Evolutionary conservation across 2,329 filamentous ascomycete species (phyloP), one percentile per base, ranked within the genome.

Genomic region (Exophiala sp.): DNA sequence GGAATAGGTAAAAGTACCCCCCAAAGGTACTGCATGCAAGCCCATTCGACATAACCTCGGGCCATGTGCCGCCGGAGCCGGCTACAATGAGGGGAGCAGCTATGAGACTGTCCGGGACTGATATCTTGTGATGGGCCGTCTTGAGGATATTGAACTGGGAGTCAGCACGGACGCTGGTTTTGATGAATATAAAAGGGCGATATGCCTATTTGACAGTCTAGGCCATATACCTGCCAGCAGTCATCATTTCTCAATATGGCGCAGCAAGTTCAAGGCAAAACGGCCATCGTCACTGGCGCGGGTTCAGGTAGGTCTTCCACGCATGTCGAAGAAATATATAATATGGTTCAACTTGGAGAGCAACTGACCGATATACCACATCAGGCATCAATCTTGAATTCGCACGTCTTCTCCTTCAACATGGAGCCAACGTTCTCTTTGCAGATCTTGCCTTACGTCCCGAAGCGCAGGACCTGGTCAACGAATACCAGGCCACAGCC

Each of bases 271-370:
- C 46, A 54, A 49, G 58, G 58, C 18, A 60, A 60, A 46, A 58
- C 73, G 10, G 76, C 76, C 10, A 75, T 79, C 40, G 65, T 79
- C 23, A 79, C 76, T 9, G 76, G 76, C 24, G 76, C 73, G 32
- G 76, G 76, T 21, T 78, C 75, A 40, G 76, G 75, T 72, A 18
- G 34, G 62, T 53, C 63, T 62, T 6, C 16, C 9, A 18, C 22
- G 21, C n/a, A n/a, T n/a, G n/a, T n/a, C n/a, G n/a, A n/a, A n/a
- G n/a, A n/a, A n/a, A n/a, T n/a, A n/a, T n/a, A n/a, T n/a, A n/a
- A n/a, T n/a, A n/a, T n/a, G n/a, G n/a, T n/a, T n/a, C n/a, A 27
- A 27, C 14, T 8, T 8, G 6, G 6, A 18, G 13, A 13, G 18
- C n/a, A 37, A 4, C n/a, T 34, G 30, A 34, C 30, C 13, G 14